phyloP scores from a whole-genome alignment of 2,329 filamentous ascomycete genomes.

The Microdochium trichocladiopsis region DNA sequence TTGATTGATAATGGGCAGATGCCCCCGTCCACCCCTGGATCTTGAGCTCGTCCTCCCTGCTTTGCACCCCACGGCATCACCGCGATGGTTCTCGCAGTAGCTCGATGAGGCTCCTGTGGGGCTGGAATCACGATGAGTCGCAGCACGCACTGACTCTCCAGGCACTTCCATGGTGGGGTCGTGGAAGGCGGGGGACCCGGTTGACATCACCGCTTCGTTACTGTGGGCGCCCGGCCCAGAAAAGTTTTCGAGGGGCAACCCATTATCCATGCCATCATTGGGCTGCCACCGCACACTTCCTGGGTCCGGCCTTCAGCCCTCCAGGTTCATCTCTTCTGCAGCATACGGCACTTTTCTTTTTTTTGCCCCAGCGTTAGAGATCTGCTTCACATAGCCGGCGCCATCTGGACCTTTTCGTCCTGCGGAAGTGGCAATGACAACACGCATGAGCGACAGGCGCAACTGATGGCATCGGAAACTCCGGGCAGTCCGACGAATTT shows the following conservation, averaged over 20 bases:
- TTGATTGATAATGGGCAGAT: not conserved
- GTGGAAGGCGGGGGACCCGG: not conserved
- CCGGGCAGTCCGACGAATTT: no score
- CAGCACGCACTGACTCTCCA: not conserved
- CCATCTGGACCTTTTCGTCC: not conserved
- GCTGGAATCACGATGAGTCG: not conserved
- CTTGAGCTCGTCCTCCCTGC: not conserved
- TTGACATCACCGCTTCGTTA: not conserved
- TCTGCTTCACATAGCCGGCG: not conserved
- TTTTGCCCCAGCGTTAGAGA: not conserved
- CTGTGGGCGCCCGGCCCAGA: not conserved
- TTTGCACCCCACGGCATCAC: not conserved
- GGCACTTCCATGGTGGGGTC: not conserved
- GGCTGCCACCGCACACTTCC: not conserved
- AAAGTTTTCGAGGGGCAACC: slow-evolving; percentile 1
- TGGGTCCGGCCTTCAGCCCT: not conserved
- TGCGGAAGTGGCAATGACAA: no score
- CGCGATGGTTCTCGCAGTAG: not conserved
- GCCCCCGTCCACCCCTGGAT: not conserved
- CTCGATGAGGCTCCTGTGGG: not conserved
- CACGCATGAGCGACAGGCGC: no score
- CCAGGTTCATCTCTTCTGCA: not conserved
- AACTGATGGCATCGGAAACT: no score
- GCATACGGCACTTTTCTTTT: not conserved
- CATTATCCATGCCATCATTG: not conserved